phyloP scores from a whole-genome alignment of 2,329 filamentous ascomycete genomes.

The Calonectria multiphialidica region DNA sequence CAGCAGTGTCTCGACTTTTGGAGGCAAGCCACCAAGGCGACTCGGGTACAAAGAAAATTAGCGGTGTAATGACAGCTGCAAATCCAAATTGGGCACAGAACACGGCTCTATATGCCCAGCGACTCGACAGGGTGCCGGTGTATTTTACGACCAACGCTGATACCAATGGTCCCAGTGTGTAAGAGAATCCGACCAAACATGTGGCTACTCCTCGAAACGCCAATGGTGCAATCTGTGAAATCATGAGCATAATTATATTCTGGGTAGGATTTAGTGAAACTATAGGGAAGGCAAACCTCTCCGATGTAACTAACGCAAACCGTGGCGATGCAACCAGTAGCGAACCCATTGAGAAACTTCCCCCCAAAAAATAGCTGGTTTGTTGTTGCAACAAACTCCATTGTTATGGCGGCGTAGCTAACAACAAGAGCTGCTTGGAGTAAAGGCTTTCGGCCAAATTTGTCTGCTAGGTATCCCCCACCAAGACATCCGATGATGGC shows the following conservation, averaged over 20 bases:
- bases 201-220: slow-evolving; percentile 45
- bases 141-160: slow-evolving; percentile 48
- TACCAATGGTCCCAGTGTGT: slow-evolving; percentile 47
- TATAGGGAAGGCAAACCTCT: slow-evolving; percentile 38
- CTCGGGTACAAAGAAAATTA: slow-evolving; percentile 55
- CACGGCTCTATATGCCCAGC: slow-evolving; percentile 50
- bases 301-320: slow-evolving; percentile 47
- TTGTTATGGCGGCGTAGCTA: slow-evolving; percentile 51
- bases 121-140: slow-evolving; percentile 39
- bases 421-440: slow-evolving; percentile 51
- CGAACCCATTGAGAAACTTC: slow-evolving; percentile 58
- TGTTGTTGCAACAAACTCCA: slow-evolving; percentile 55
- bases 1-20: slow-evolving; percentile 48
- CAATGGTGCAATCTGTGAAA: slow-evolving; percentile 39
- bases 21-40: slow-evolving; percentile 55
- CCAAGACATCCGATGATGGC: slow-evolving; percentile 46
- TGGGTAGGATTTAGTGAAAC: neutral
- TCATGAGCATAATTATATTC: neutral
- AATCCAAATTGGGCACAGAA: slow-evolving; percentile 51
- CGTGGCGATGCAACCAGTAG: slow-evolving; percentile 42
- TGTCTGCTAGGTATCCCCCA: slow-evolving; percentile 50
- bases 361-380: slow-evolving; percentile 55
- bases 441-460: slow-evolving; percentile 47
- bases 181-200: slow-evolving; percentile 44
- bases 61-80: slow-evolving; percentile 42